Percentiles rank a stretch among this genome's conserved stretches.
Evolutionary conservation across 2,329 filamentous ascomycete species (phyloP).

Genomic region (Pyrenochaeta sp.): DNA sequence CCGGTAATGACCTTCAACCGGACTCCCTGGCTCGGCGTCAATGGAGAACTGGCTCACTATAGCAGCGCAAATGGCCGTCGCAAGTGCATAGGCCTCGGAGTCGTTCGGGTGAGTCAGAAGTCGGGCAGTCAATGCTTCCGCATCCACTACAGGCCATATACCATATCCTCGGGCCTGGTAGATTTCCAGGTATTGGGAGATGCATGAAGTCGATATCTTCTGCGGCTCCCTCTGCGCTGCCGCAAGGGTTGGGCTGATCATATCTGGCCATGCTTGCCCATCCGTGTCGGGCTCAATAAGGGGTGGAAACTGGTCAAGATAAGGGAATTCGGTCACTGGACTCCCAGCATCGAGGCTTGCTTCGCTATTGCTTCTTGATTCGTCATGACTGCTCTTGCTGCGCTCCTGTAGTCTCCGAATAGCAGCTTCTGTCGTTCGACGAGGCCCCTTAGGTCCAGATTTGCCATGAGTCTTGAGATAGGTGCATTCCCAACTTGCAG

Average conservation of each 20-base stretch:
- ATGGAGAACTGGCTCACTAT: conserved; percentile 48
- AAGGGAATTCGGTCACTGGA: conserved; percentile 38
- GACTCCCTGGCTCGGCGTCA: conserved; percentile 40
- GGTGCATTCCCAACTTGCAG: conserved; percentile 48
- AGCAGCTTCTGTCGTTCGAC: conserved; percentile 45
- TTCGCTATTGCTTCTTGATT: conserved; percentile 43
- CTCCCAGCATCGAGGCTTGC: conserved; percentile 44
- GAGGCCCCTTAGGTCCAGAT: conserved; percentile 47
- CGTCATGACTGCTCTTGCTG: conserved; percentile 34
- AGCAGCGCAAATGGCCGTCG: conserved; percentile 44
- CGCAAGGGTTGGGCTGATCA: conserved; percentile 26
- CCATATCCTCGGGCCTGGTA: conserved; percentile 43
- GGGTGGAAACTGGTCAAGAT: conserved; percentile 32
- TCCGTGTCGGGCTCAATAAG: conserved; percentile 30
- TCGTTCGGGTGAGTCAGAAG: conserved; percentile 44
- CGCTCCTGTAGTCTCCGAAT: conserved; percentile 44
- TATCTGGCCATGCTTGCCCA: conserved; percentile 37
- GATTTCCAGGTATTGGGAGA: conserved; percentile 44
- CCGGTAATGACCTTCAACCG: conserved; percentile 43
- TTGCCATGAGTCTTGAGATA: conserved; percentile 49
- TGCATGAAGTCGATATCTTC: conserved; percentile 42
- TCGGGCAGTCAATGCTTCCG: conserved; percentile 40
- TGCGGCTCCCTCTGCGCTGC: conserved; percentile 23
- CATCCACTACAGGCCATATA: conserved; percentile 48
- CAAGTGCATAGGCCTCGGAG: conserved; percentile 42